Base-by-base conservation (phyloP, 129 eudicot species). In the Mikania micrantha region DNA sequence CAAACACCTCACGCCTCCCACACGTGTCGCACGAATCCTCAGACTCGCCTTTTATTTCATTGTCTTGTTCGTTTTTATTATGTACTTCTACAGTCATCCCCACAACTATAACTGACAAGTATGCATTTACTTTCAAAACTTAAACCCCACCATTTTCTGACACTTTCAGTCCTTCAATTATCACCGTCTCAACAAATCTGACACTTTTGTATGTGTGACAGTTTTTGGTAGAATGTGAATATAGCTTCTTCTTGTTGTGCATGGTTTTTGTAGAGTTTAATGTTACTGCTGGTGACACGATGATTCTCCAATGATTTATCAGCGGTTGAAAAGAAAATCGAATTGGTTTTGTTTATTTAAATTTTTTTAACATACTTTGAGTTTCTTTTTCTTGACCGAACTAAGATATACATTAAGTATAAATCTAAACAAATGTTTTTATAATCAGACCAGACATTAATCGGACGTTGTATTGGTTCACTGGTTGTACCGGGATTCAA, bases 61-160 rank as follows among this genome's bases (percentile, higher is more conserved):
- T 20, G 67, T 74, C n/a, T n/a, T n/a, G n/a, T n/a, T n/a, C 32
- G 68, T 74, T 66, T 22, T 56, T 54, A 9, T 74, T 53, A 65
- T 13, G 72, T 74, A 66, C 59, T 74, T 65, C 78, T 2, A 74
- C 79, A 66, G 79, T 66, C 68, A 74, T 48, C 73, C 40, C 79
- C 73, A 66, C 79, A 71, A 66, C 50, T 66, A 60, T 66, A 66
- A 66, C 79, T 74, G 79, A 74, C 79, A 74, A 74, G 5, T 74
- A 35, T 66, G 73, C 67, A 57, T 64, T 25, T 64, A 5, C 44
- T 65, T 56, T 74, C 73, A 66, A 74, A 74, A 0, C 57, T 66
- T 56, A 13, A 66, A 66, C 73, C 60, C 76, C 76, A 45, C 47
- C 36, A 72, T 38, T 60, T 47, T 60, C 76, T 45, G 36, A 12